A percentile compares a stretch with the other conserved stretches of the same genome.
Conservation (phyloP, 2,329 filamentous ascomycete genomes). For the Amauroascus niger region DNA sequence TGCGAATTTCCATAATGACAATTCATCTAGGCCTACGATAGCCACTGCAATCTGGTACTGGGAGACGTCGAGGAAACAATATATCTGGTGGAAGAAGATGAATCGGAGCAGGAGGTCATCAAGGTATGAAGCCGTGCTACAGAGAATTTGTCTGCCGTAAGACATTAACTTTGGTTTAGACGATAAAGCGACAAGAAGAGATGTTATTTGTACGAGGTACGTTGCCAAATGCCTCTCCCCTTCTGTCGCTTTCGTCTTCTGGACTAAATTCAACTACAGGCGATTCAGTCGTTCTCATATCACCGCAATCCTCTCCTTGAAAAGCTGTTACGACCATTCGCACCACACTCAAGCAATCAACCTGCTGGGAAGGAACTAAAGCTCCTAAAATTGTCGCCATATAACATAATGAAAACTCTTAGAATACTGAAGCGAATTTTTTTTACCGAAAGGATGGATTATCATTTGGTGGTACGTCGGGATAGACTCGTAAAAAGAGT, state of each 20-base stretch:
- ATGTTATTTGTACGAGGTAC: conserved; percentile 96
- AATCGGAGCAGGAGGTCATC: conserved; percentile 62
- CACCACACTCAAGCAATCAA: not conserved
- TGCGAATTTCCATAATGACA: conserved; percentile 3
- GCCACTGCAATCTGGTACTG: conserved; percentile 92
- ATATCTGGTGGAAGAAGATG: conserved; percentile 81
- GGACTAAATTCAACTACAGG: conserved; percentile 40
- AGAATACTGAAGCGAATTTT: not conserved
- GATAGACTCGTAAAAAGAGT: no score
- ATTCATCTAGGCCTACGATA: conserved; percentile 77
- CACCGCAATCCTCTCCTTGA: conserved; percentile 43
- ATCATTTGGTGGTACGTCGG: no score
- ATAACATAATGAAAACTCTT: not conserved
- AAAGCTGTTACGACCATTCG: not conserved
- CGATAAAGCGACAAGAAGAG: conserved; percentile 91
- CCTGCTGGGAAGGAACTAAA: not conserved
- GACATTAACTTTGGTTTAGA: conserved; percentile 43
- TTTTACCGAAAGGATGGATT: not conserved
- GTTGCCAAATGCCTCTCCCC: conserved; percentile 21
- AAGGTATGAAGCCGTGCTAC: conserved; percentile 44
- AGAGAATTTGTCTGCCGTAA: not conserved
- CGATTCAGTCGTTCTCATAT: conserved; percentile 64
- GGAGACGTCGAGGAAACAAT: conserved; percentile 97
- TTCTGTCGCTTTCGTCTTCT: conserved; percentile 9
- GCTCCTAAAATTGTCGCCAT: not conserved